Evolutionary conservation across 2,329 filamentous ascomycete species (phyloP), one percentile per base, ranked within the genome.

Genomic region (Aspergillus amoenus): DNA sequence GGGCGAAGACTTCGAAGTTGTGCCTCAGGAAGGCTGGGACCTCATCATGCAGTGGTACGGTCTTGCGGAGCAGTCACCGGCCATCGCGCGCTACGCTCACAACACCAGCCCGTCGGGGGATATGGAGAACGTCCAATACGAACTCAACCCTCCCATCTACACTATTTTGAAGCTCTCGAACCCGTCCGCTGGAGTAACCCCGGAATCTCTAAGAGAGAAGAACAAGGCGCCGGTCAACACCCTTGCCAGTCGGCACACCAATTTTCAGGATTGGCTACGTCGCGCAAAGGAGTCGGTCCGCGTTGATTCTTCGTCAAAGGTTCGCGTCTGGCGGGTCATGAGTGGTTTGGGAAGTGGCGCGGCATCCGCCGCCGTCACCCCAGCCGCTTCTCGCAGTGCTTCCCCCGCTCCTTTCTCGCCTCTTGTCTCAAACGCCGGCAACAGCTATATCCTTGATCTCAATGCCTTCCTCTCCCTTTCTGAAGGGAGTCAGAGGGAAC

Each of bases 11-110:
- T 93, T 91, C 66, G 85, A 90, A 66, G 79, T 94, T 30, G 84
- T 97, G 47, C 89, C 93, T 1, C 79, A 85, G 60, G 84, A 88
- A 56, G 92, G 91, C 4, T 97, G 93, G 91, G 84, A 91, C 52
- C 77, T 92, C 60, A 84, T 97, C 21, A 76, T 89, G 59, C 82
- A 85, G 48, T 95, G 91, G 91, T 95, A 97, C 67, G 91, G 91
- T 12, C 69, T 93, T 55, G 85, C 84, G 56, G 77, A 85, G 15
- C 86, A 84, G 34, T 88, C 91, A 52, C 79, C 86, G 8, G 82
- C 89, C 44, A 92, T 97, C 62, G 76, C 85, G 45, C 87, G 94
- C 58, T 84, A 83, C 63, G 92, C 89, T 39, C 89, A 93, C 73
- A 89, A 96, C 72, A 92, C 88, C 24, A 76, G 67, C 30, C 82